phyloP scores from a whole-genome alignment of 805 yeast species.

The Kuraishia borneana region DNA sequence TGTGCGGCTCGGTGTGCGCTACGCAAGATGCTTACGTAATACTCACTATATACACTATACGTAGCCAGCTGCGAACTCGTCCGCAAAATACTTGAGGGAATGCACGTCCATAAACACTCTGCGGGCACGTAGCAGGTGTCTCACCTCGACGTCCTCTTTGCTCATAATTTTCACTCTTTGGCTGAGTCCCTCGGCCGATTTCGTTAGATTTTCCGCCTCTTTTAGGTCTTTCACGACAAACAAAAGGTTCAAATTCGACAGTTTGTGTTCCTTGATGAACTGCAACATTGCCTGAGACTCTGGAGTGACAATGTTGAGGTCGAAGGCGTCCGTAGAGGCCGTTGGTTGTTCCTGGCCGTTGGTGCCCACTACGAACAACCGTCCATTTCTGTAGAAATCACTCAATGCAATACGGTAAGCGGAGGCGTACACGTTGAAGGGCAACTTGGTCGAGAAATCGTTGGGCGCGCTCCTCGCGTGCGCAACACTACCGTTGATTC shows the following conservation, averaged over 20 bases:
- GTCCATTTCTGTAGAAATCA: conserved; percentile 68
- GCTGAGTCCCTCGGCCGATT: conserved; percentile 42
- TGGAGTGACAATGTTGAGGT: conserved; percentile 15
- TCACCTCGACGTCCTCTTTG: conserved; percentile 72
- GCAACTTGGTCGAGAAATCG: conserved; percentile 74
- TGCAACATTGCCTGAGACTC: conserved; percentile 16
- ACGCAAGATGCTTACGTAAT: too few species aligned
- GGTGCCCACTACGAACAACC: conserved; percentile 58
- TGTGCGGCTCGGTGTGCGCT: too few species aligned
- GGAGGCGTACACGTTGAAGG: conserved; percentile 55
- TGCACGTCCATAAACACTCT: conserved; percentile 60
- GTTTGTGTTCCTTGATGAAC: conserved; percentile 35
- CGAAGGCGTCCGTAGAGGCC: conserved; percentile 14
- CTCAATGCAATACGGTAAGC: conserved; percentile 81
- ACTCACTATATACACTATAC: too few species aligned
- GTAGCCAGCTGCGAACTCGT: conserved; percentile 17
- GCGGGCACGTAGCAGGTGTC: conserved; percentile 74
- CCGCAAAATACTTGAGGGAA: conserved; percentile 56
- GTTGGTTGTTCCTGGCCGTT: conserved; percentile 10
- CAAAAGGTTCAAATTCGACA: conserved; percentile 43
- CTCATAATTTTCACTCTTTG: conserved; percentile 51
- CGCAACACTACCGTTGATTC: conserved; percentile 84
- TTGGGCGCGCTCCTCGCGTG: conserved; percentile 85
- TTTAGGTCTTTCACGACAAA: conserved; percentile 48
- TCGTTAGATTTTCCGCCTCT: conserved; percentile 40